Conservation (phyloP, 2,329 filamentous ascomycete genomes). For the Hypoxylon sp. region DNA sequence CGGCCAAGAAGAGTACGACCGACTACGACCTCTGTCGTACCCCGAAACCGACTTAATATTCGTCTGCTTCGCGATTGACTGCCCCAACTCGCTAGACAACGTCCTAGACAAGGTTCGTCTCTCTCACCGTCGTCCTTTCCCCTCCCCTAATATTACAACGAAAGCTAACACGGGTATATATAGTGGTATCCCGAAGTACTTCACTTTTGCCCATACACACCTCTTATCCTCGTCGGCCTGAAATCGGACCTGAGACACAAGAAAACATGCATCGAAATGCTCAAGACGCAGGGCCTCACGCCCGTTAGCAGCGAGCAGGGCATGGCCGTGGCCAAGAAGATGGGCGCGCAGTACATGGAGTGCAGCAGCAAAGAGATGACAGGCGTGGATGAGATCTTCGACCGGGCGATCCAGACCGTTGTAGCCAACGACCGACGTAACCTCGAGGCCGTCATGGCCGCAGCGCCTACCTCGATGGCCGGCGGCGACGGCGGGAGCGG, state of each 20-base stretch:
- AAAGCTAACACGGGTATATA: slow-evolving; percentile 49
- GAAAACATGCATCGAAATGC: slow-evolving; percentile 96
- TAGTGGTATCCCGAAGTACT: slow-evolving; percentile 99
- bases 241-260: slow-evolving; percentile 98
- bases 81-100: slow-evolving; percentile 97
- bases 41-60: slow-evolving; percentile 98
- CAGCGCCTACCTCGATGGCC: slow-evolving; percentile 54
- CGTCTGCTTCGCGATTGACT: slow-evolving; percentile 99
- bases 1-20: slow-evolving; percentile 98
- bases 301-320: slow-evolving; percentile 95
- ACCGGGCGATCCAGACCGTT: slow-evolving; percentile 89
- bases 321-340: slow-evolving; percentile 87
- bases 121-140: not conserved
- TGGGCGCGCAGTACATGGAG: slow-evolving; percentile 97
- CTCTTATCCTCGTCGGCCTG: slow-evolving; percentile 93
- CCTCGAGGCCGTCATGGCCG: slow-evolving; percentile 65
- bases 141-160: slow-evolving; percentile 1
- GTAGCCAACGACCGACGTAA: slow-evolving; percentile 84
- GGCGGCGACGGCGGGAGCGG: slow-evolving; percentile 54
- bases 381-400: slow-evolving; percentile 97
- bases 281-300: slow-evolving; percentile 97
- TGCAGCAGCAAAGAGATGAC: slow-evolving; percentile 98
- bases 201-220: slow-evolving; percentile 98
- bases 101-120: slow-evolving; percentile 93
- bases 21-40: slow-evolving; percentile 94